Base-by-base conservation (phyloP, 345 rosid genomes). In the Aethionema arabicum region DNA sequence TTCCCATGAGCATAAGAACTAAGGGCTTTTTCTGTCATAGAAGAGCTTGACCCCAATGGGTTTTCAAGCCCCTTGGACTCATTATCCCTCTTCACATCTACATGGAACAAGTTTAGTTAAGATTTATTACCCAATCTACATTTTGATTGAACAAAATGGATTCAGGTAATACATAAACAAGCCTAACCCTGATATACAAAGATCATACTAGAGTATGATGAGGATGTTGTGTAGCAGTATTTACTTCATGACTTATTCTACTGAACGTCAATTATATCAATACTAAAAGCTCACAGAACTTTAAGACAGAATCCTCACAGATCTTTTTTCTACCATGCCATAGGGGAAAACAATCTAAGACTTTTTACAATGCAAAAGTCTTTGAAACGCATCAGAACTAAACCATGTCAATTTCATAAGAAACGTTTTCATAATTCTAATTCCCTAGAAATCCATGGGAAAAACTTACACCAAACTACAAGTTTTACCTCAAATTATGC, bases 31-130 rank as follows among this genome's bases (percentile, higher is more conserved):
- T 38, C 51, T 64, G 74, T 35, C 44, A 3, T 0, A 54, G 56
- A 75, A 45, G 63, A 47, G 52, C 35, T 56, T 14, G 63, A 75
- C 42, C 35, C 75, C 42, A 43, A 38, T 16, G 31, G 55, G 47
- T 63, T 49, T 48, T 41, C 63, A 56, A 49, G 62, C 55, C 58
- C 63, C 45, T 58, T 52, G 32, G 61, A 53, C 70, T 72, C 78
- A 72, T 51, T 32, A 52, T 38, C 56, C 56, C 66, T 73, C 72
- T 74, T 66, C 56, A 52, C 41, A 75, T 82, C 95, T 83, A 78
- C 83, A 78, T 44, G 35, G 8, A 49, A 11, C 35, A 53, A 36
- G 30, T 57, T 6, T 16, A 57, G 31, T 42, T 38, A 67, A 5
- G 12, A 57, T 14, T 57, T 13, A 14, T 16, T 36, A 47, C 54